Percentiles rank a stretch among this genome's conserved stretches.
These are phyloP conservation scores for Metschnikowia proteae DNA, from an alignment of 805 yeast genomes.

Conservation along the genomic window DNA sequence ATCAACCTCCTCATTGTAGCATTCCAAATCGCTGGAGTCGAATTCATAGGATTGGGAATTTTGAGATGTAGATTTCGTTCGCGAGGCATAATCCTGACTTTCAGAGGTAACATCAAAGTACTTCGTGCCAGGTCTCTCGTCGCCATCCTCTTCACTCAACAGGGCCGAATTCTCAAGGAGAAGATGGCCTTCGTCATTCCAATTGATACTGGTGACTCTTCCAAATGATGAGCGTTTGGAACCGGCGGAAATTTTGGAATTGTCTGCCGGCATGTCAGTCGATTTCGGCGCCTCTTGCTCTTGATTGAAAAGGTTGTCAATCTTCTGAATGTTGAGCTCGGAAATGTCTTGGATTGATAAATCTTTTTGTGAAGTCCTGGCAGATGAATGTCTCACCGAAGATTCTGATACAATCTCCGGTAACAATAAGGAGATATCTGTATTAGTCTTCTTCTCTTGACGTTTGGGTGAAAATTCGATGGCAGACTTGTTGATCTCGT, in stretches of 20 bases:
- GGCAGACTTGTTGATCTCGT: constrained; percentile 7
- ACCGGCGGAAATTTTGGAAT: not conserved
- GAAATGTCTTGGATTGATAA: constrained; percentile 36
- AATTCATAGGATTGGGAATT: constrained; percentile 9
- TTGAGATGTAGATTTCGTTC: constrained; percentile 1
- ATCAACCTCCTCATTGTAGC: constrained; percentile 38
- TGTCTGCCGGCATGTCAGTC: constrained; percentile 14
- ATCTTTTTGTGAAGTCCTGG: constrained; percentile 7
- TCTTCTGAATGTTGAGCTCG: constrained; percentile 36
- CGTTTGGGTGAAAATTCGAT: constrained; percentile 8
- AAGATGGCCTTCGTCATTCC: constrained; percentile 38
- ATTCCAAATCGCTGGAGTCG: constrained; percentile 32
- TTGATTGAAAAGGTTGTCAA: constrained; percentile 35
- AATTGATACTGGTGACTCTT: constrained; percentile 36
- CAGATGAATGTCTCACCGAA: not conserved
- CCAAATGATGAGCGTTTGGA: constrained; percentile 16
- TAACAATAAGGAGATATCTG: not conserved
- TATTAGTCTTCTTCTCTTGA: not conserved
- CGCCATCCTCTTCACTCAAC: constrained; percentile 7
- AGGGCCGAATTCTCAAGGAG: constrained; percentile 27
- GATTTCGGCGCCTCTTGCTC: constrained; percentile 12
- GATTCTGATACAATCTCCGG: not conserved
- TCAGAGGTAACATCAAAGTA: constrained; percentile 23
- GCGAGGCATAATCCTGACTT: not conserved
- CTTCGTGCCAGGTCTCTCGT: constrained; percentile 15